These are phyloP conservation scores for Arthroderma uncinatum DNA, from an alignment of 2,329 filamentous ascomycete genomes.

Conservation along the genomic window DNA sequence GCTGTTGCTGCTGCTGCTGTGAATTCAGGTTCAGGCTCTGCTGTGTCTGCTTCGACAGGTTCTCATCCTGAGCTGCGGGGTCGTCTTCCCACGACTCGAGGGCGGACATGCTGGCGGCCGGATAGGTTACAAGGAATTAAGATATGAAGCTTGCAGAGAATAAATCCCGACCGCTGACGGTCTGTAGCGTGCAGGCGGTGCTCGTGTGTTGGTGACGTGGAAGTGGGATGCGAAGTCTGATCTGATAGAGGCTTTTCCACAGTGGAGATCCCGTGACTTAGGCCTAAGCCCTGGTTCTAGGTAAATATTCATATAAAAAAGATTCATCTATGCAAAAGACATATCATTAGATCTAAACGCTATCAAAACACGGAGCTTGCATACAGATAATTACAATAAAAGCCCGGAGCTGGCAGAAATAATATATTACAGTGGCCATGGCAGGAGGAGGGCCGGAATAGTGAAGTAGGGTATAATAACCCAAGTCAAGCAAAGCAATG, in stretches of 20 bases:
- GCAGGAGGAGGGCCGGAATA: background rate
- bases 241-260: too few species aligned
- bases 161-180: background rate
- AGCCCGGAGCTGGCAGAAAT: background rate
- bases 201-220: background rate
- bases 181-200: background rate
- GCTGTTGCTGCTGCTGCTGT: conserved; percentile 35
- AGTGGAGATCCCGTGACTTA: background rate
- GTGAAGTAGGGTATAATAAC: background rate
- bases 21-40: conserved; percentile 64
- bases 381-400: background rate
- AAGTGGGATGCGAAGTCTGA: background rate
- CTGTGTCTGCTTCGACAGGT: conserved; percentile 65
- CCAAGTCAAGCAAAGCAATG: background rate
- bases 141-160: background rate
- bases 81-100: conserved; percentile 95
- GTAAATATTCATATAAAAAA: too few species aligned
- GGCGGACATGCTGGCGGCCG: conserved; percentile 57
- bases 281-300: background rate
- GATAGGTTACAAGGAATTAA: conserved; percentile 14
- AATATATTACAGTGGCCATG: background rate
- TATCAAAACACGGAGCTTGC: background rate
- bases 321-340: too few species aligned
- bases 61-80: conserved; percentile 60
- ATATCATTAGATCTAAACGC: background rate